A percentile compares a stretch with the other conserved stretches of the same genome.
These are phyloP conservation scores for Dactylellina haptotyla DNA, from an alignment of 2,329 filamentous ascomycete genomes.

Conservation along the genomic window DNA sequence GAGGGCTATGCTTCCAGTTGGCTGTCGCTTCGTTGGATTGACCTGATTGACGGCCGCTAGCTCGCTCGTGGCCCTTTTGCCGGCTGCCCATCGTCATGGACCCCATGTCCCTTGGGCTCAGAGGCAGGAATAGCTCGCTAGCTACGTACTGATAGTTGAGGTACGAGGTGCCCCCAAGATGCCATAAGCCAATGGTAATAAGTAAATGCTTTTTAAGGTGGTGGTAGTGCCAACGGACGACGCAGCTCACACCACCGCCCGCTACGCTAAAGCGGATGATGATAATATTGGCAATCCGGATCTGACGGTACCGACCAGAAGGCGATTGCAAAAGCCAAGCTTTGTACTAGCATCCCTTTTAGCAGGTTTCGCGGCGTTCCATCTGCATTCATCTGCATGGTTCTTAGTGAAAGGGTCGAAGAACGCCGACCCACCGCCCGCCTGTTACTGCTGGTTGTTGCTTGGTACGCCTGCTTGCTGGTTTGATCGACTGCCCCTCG, in stretches of 20 bases:
- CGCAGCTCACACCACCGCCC: constrained; percentile 1
- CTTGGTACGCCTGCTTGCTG: not conserved
- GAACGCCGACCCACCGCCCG: constrained; percentile 33
- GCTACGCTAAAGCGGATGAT: not conserved
- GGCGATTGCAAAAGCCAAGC: constrained; percentile 40
- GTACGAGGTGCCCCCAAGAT: constrained; percentile 6
- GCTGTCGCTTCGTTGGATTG: constrained; percentile 15
- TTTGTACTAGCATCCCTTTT: constrained; percentile 44
- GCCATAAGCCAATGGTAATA: not conserved
- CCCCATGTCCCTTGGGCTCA: no score
- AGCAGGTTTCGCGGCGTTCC: constrained; percentile 26
- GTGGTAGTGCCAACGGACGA: no score
- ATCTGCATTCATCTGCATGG: constrained; percentile 36
- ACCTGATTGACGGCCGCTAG: constrained; percentile 42
- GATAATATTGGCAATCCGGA: constrained; percentile 43
- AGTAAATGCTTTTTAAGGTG: no score
- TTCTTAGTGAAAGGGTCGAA: constrained; percentile 14
- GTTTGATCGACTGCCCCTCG: constrained; percentile 37
- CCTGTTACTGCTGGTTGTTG: constrained; percentile 1
- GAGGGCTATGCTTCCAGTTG: constrained; percentile 36
- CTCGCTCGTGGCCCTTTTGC: constrained; percentile 39
- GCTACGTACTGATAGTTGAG: not conserved
- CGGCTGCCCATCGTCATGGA: no score
- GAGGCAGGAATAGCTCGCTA: constrained; percentile 13
- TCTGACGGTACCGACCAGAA: constrained; percentile 45